Conservation (phyloP, 345 rosid genomes). For the Durio zibethinus region DNA sequence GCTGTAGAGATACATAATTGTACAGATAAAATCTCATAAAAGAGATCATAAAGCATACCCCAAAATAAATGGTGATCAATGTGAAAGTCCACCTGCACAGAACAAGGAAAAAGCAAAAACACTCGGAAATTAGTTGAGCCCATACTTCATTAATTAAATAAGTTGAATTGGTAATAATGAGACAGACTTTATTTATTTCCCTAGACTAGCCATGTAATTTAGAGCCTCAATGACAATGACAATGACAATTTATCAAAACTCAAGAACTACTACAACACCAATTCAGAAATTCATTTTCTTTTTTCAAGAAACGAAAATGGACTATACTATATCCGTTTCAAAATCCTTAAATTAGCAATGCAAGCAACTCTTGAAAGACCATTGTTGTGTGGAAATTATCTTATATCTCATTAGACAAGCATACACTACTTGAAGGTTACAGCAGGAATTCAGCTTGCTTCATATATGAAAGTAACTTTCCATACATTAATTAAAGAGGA, state of each 20-base stretch:
- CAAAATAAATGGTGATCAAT: conserved; percentile 69
- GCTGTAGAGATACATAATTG: not conserved
- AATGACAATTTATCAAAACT: not conserved
- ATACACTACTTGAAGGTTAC: not conserved
- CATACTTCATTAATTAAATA: not conserved
- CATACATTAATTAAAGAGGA: not conserved
- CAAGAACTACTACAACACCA: not conserved
- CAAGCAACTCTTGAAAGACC: not conserved
- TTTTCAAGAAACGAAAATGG: too few relatives aligned
- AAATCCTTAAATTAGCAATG: conserved; percentile 4
- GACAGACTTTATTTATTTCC: not conserved
- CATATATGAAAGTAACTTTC: not conserved
- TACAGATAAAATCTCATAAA: not conserved
- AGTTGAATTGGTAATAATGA: not conserved
- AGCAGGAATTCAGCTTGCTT: too few relatives aligned
- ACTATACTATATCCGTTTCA: not conserved
- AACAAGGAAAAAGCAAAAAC: conserved; percentile 20
- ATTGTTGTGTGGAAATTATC: not conserved
- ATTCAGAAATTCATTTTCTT: not conserved
- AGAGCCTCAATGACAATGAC: not conserved
- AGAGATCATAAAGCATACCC: conserved; percentile 49
- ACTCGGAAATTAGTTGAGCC: not conserved
- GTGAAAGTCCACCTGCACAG: conserved; percentile 86
- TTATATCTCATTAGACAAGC: not conserved
- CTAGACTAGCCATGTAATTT: not conserved